Base-by-base conservation (phyloP, 805 yeast species). In the Candida ulmi region DNA sequence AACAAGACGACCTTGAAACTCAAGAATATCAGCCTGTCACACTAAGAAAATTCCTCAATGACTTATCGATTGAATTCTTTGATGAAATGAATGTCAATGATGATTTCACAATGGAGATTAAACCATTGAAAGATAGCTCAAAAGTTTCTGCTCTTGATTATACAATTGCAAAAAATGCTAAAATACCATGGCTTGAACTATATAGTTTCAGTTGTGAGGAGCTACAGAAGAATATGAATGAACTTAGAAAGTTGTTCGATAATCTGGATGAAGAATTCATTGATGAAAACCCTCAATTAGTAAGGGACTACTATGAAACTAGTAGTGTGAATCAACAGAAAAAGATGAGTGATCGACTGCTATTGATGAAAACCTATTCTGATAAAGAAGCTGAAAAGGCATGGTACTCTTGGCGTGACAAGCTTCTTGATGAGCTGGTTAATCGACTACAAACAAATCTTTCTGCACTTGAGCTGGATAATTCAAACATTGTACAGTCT, bases 171-270 rank as follows among this genome's bases (percentile, higher is more conserved):
- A 50, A 41, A 19, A 42, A 41, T 21, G 39, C 53, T 2, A 48
- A 48, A 18, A 15, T 53, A 3, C 60, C 60, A 6, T 53, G 57
- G 57, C 26, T 56, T 7, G 60, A 54, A 18, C 42, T 56, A 1
- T 50, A 46, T 30, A 46, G 45, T 19, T 56, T 56, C 36, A 53
- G 60, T 34, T 56, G 60, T 44, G 46, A 42, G 18, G 59, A 54
- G 32, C 24, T 56, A 12, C 57, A 52, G 29, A 52, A 50, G 30
- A 52, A 53, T 31, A 52, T 56, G 55, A 39, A 41, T 16, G 50
- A 48, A 19, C 32, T 56, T 35, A 51, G 47, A 18, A 39, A 28
- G 2, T 33, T 50, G 17, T 53, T 56, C 36, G 57, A 54, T 26
- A 40, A 49, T 24, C 40, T 54, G 11, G 50, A 48, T 31, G 42